Evolutionary conservation across 345 rosid species (phyloP).

Genomic region (Hibiscus syriacus): DNA sequence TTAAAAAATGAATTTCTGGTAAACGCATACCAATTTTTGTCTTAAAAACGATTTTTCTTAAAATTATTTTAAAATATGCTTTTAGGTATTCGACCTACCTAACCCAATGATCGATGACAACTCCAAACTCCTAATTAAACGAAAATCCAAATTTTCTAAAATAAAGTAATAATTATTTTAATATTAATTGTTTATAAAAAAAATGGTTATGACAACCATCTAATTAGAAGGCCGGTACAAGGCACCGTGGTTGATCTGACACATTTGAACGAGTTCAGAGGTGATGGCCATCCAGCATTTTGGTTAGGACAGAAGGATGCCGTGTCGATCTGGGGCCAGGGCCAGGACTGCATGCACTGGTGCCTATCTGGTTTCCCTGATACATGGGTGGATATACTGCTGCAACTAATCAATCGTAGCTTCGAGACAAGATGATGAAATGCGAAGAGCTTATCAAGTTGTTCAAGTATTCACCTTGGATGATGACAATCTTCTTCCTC

Average conservation of each 20-base stretch:
- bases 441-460: background rate
- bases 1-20: too few relatives aligned
- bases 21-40: too few relatives aligned
- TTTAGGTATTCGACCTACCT: too few relatives aligned
- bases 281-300: constrained; percentile 90
- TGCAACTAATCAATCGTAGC: constrained; percentile 37
- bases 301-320: constrained; percentile 95
- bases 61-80: too few relatives aligned
- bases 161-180: too few relatives aligned
- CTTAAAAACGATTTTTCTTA: too few relatives aligned
- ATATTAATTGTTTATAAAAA: too few relatives aligned
- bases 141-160: too few relatives aligned
- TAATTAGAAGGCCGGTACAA: constrained; percentile 35
- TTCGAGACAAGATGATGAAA: constrained; percentile 21
- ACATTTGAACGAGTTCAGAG: constrained; percentile 81
- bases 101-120: too few relatives aligned
- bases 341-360: constrained; percentile 99
- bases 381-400: constrained; percentile 83
- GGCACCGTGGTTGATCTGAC: constrained; percentile 60
- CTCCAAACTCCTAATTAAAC: too few relatives aligned
- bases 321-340: constrained; percentile 79
- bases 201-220: too few relatives aligned
- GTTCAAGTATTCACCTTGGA: background rate
- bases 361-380: constrained; percentile 95
- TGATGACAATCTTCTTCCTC: background rate